phyloP scores from a whole-genome alignment of 129 eudicot species.

The Flaveria brownii region DNA sequence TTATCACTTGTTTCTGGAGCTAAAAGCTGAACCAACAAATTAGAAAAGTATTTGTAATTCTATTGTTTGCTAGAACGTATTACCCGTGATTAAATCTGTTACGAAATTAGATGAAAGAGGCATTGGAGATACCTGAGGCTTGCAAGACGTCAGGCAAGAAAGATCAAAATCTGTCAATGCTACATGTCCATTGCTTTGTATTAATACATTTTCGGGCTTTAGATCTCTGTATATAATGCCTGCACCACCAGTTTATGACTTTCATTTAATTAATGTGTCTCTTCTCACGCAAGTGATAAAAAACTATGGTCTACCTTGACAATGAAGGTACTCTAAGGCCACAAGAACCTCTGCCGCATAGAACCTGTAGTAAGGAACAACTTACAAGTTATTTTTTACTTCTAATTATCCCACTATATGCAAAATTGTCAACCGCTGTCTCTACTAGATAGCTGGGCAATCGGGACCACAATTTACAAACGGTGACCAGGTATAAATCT shows the following conservation, averaged over 20 bases:
- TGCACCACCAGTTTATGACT: conserved; percentile 28
- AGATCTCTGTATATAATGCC: conserved; percentile 96
- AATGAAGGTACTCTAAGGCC: conserved; percentile 97
- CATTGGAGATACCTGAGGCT: conserved; percentile 66
- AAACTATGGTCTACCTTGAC: conserved; percentile 64
- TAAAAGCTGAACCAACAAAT: conserved; percentile 57
- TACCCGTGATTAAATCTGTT: background rate
- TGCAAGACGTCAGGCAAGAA: conserved; percentile 98
- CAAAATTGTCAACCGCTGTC: background rate
- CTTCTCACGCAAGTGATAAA: background rate
- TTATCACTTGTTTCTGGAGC: conserved; percentile 62
- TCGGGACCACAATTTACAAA: background rate
- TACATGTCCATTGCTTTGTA: conserved; percentile 80
- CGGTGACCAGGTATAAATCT: too few species aligned
- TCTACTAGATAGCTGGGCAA: too few species aligned
- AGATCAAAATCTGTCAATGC: conserved; percentile 95
- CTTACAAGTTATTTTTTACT: background rate
- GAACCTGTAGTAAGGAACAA: conserved; percentile 47
- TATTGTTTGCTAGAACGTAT: background rate
- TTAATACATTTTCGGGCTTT: conserved; percentile 90
- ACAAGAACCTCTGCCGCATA: conserved; percentile 92
- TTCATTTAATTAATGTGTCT: too few species aligned
- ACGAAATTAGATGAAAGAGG: background rate
- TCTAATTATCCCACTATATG: background rate
- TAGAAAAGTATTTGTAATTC: background rate